phyloP scores from a whole-genome alignment of 768 basidiomycete genomes.

The Grammothele lineata region DNA sequence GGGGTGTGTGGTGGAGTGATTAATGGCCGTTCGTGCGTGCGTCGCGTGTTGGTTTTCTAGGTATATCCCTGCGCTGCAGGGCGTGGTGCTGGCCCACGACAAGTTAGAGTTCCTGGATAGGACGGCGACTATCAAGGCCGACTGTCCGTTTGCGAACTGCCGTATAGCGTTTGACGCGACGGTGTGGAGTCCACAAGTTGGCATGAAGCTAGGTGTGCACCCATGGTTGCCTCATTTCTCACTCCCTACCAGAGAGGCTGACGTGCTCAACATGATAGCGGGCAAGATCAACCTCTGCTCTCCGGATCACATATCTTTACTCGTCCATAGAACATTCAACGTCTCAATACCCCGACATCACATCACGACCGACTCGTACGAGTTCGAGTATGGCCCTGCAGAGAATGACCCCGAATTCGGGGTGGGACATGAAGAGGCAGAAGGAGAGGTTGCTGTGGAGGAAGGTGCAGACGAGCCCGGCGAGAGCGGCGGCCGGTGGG shows the following conservation, averaged over 20 bases:
- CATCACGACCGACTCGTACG: slow-evolving; percentile 76
- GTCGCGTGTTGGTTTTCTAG: slow-evolving; percentile 35
- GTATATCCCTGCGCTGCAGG: slow-evolving; percentile 82
- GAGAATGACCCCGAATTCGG: slow-evolving; percentile 78
- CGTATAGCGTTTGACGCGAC: slow-evolving; percentile 76
- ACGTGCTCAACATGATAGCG: slow-evolving; percentile 39
- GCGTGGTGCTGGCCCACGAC: slow-evolving; percentile 85
- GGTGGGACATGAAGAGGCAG: slow-evolving; percentile 18
- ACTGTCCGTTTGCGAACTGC: slow-evolving; percentile 83
- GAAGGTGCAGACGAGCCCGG: slow-evolving; percentile 25
- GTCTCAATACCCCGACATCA: slow-evolving; percentile 91
- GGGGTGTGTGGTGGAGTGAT: neutral
- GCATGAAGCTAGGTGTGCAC: slow-evolving; percentile 54
- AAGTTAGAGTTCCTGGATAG: slow-evolving; percentile 63
- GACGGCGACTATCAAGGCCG: slow-evolving; percentile 66
- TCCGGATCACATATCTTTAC: slow-evolving; percentile 87
- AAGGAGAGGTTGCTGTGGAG: slow-evolving; percentile 25
- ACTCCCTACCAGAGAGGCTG: neutral
- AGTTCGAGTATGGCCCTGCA: slow-evolving; percentile 81
- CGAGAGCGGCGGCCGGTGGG: slow-evolving; percentile 70
- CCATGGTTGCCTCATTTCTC: neutral
- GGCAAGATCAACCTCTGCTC: slow-evolving; percentile 88
- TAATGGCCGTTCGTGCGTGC: neutral
- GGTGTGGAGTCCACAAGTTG: slow-evolving; percentile 83
- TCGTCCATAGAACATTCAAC: slow-evolving; percentile 90